These are phyloP conservation scores for Mucor indicus DNA, from an alignment of 371 early-diverging fungal genomes.

Conservation along the genomic window DNA sequence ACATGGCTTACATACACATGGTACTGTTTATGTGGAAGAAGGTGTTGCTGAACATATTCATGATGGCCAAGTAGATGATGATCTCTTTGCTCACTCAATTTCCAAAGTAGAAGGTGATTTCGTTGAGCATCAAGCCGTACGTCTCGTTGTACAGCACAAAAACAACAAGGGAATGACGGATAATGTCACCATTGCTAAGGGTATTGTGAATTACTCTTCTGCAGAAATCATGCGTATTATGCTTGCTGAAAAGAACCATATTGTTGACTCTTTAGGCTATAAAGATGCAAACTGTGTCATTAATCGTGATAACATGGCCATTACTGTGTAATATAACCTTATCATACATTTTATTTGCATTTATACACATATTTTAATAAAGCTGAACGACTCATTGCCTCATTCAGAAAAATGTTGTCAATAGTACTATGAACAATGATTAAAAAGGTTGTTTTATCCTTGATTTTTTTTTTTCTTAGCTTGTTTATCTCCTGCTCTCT, in stretches of 20 bases:
- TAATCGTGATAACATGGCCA: slow-evolving; percentile 82
- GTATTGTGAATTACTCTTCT: slow-evolving; percentile 85
- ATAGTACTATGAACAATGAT: no score
- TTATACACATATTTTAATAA: no score
- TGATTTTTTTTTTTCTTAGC: no score
- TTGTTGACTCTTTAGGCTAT: slow-evolving; percentile 82
- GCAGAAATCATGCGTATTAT: slow-evolving; percentile 81
- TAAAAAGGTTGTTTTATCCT: no score
- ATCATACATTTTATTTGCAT: no score
- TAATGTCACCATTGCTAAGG: slow-evolving; percentile 78
- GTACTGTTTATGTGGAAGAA: slow-evolving; percentile 78
- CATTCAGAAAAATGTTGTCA: no score
- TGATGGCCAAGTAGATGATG: slow-evolving; percentile 45
- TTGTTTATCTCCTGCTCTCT: no score
- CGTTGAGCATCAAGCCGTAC: slow-evolving; percentile 82
- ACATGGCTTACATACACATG: slow-evolving; percentile 85
- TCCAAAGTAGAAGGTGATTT: slow-evolving; percentile 79
- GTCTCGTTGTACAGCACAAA: slow-evolving; percentile 54
- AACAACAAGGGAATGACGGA: slow-evolving; percentile 27
- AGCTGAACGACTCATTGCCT: no score
- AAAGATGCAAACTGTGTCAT: slow-evolving; percentile 84
- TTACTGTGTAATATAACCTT: slow-evolving; percentile 50
- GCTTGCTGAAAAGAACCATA: slow-evolving; percentile 76
- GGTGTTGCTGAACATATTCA: slow-evolving; percentile 74
- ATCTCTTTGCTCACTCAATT: slow-evolving; percentile 84